Base-by-base conservation (phyloP, 2,329 filamentous ascomycete species). In the Graphilbum fragrans region DNA sequence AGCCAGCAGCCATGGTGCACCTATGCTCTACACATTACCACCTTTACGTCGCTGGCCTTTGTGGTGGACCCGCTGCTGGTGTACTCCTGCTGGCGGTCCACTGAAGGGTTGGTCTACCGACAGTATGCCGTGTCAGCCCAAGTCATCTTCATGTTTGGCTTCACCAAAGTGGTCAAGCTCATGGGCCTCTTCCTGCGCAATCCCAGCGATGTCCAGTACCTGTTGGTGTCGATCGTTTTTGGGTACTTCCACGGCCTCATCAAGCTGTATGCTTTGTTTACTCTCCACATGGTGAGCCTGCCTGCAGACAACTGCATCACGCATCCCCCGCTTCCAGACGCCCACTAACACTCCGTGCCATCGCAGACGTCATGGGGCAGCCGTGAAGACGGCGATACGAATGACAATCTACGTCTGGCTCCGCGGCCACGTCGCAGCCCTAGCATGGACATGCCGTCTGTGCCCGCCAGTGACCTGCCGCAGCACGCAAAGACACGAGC, bases 1-100 rank as follows among this genome's bases (percentile, higher is more conserved):
- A 94, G 88, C 53, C 85, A 85, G 55, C 90, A 95, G 59, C 82
- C 77, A 38, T 96, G 88, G 87, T 94, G 82, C 62, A 84, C 86
- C 12, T 96, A 95, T 59, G 86, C 90, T 39, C 78, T 95, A 46
- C 85, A 95, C 63, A 69, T 94, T 56, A 92, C 90, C 21, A 96
- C 90, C 16, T 80, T 95, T 55, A 93, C 86, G 35, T 92, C 88
- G 32, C 80, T 93, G 55, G 86, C 88, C 23, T 78, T 94, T 47
- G 59, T 82, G 37, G 73, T 85, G 51, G 90, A 96, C 60, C 72
- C 80, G 22, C 65, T 86, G 31, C 69, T 92, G 39, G 69, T 90
- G 47, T 73, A 69, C 47, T 69, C 82, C 18, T 79, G 80, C 53
- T 80, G 77, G 66, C 74, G 75, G 62, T 82, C 78, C 37, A 84